Percentiles rank a stretch among this genome's conserved stretches.
phyloP scores from a whole-genome alignment of 768 basidiomycete species.

The Calocera cornea region DNA sequence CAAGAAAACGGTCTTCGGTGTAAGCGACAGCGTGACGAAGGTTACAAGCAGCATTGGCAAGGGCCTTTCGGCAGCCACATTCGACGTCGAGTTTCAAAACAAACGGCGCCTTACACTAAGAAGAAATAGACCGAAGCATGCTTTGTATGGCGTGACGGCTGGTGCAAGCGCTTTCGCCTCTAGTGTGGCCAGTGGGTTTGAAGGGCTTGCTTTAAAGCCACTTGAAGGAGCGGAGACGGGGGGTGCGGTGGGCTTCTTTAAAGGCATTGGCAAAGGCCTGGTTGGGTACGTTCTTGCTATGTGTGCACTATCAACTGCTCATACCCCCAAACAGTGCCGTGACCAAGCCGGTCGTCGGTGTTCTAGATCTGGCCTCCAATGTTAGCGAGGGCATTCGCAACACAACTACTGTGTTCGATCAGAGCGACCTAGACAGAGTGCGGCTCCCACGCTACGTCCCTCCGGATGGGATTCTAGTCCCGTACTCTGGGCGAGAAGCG shows the following conservation, averaged over 20 bases:
- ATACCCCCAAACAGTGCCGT: slow-evolving; percentile 43
- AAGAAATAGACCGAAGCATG: slow-evolving; percentile 90
- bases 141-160: slow-evolving; percentile 93
- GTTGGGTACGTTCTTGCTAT: slow-evolving; percentile 52
- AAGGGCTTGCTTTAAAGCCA: slow-evolving; percentile 92
- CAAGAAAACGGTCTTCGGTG: slow-evolving; percentile 95
- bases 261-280: slow-evolving; percentile 90
- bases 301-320: neutral
- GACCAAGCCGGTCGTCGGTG: slow-evolving; percentile 92
- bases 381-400: slow-evolving; percentile 95
- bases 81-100: slow-evolving; percentile 91
- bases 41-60: slow-evolving; percentile 96
- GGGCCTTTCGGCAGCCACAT: slow-evolving; percentile 90
- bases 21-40: slow-evolving; percentile 94
- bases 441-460: slow-evolving; percentile 77
- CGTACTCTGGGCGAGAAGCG: slow-evolving; percentile 81
- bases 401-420: slow-evolving; percentile 96
- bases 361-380: slow-evolving; percentile 91
- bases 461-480: slow-evolving; percentile 68
- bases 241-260: slow-evolving; percentile 93
- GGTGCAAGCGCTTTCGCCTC: slow-evolving; percentile 90
- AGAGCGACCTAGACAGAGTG: slow-evolving; percentile 72
- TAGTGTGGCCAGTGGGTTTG: slow-evolving; percentile 88
- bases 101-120: slow-evolving; percentile 76
- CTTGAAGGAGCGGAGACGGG: slow-evolving; percentile 91